Evolutionary conservation across 2,329 filamentous ascomycete genomes (phyloP), one percentile per base, ranked within the genome.

Genomic region (Lasiodiplodia gonubiensis): DNA sequence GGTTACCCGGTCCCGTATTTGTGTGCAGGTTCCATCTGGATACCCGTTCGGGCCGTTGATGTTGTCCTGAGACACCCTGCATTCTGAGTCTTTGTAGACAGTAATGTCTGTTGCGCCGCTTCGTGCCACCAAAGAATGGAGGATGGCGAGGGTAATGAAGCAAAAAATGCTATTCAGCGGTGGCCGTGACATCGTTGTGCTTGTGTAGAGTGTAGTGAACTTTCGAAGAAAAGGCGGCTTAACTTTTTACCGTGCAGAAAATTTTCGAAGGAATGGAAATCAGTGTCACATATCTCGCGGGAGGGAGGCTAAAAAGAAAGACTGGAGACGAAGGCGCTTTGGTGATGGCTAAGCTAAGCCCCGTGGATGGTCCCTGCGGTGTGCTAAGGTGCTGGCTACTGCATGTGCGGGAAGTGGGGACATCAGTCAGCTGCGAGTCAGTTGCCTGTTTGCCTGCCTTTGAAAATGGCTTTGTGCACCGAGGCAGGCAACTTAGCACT

Each of bases 91-190:
- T 11, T 12, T 52, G 48, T 54, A 65, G 21, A 25, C 37, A 18
- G 46, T 27, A 30, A 65, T 54, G 46, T 37, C 23, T 11, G 42
- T 65, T n/a, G 61, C 27, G 8, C 16, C 70, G 73, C 39, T 7
- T 18, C 14, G 39, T 42, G 39, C 14, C 16, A 42, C 39, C 14
- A 42, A 16, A 4, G 4, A 7, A 6, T 42, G 39, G 18, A 42
- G 39, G 14, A 42, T 18, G 14, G 39, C 30, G 10, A 33, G 30
- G 10, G 10, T 8, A 33, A 10, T 10, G 30, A 33, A 33, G 30
- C 30, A 33, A 33, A 33, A 33, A 33, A 33, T 8, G 30, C 30
- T 33, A 33, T 8, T 33, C 7, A 33, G 30, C 8, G 30, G 30
- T 8, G 30, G 30, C 30, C 30, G 30, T 33, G 30, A 33, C 30